Evolutionary conservation across 2,329 filamentous ascomycete genomes (phyloP), one percentile per base, ranked within the genome.

Genomic region (Beauveria brongniartii): DNA sequence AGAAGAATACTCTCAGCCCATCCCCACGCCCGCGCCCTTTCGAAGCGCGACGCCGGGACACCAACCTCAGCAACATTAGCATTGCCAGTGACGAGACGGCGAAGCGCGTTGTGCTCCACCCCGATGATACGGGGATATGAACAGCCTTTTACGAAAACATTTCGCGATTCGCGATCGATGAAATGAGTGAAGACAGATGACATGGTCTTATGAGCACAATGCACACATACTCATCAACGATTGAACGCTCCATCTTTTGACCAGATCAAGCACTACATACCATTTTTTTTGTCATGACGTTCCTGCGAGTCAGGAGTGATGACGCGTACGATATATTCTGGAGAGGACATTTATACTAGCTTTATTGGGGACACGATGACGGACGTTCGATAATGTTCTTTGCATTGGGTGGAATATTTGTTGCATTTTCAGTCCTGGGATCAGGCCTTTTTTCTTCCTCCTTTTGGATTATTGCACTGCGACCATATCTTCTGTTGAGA

Each of bases 21-120:
- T 41, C 66, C 63, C 55, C 72, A 5, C 56, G 56, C 34, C 22
- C 52, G 18, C 56, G 56, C 16, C 72, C 71, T 34, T 74, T 74
- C 56, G 73, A 73, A 51, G 72, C 77, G 2, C 75, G 74, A 63
- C 76, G 84, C 61, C 78, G 84, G 37, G 82, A 84, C 65, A 87
- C 84, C 53, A 83, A 84, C 65, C 81, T 80, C 1, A 85, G 82
- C 59, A 83, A 85, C 65, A 81, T 80, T 1, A 85, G 82, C 65
- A 80, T 83, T 30, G 81, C 80, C 37, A 86, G 83, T 68, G 85
- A 82, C 1, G 84, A 86, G 66, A 87, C 84, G 48, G 84, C 84
- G 44, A 87, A 85, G 73, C 85, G 84, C 69, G 69, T 83, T 20
- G 64, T 73, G 44, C 67, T 76, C 55, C 70, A 74, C 63, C 71